These are phyloP conservation scores for Nigrospora osmanthi DNA, from an alignment of 2,329 filamentous ascomycete species.

Conservation along the genomic window DNA sequence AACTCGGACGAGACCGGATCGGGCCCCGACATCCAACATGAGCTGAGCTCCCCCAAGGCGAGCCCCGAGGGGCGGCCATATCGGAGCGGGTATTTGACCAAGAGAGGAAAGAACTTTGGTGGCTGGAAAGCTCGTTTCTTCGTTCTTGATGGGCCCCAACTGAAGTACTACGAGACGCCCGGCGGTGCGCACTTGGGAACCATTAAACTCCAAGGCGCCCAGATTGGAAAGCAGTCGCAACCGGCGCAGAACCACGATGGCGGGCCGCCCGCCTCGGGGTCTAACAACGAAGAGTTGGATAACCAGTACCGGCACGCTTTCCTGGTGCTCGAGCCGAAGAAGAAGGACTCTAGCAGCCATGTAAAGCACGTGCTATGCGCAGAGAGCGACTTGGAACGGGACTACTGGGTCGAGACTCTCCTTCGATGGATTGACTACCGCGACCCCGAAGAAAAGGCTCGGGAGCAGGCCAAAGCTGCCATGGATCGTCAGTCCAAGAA, in stretches of 20 bases:
- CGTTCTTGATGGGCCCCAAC: constrained; percentile 47
- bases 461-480: constrained; percentile 19
- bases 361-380: constrained; percentile 93
- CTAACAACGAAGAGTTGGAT: constrained; percentile 65
- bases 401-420: constrained; percentile 87
- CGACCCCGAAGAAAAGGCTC: constrained; percentile 50
- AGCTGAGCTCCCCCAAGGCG: constrained; percentile 30
- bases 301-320: constrained; percentile 97
- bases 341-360: constrained; percentile 81
- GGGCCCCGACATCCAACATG: constrained; percentile 25
- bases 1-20: constrained; percentile 48
- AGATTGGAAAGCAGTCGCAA: constrained; percentile 88
- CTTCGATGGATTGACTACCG: constrained; percentile 80
- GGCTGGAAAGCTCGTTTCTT: constrained; percentile 87
- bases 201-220: constrained; percentile 83
- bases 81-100: constrained; percentile 88
- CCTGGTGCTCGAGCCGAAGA: constrained; percentile 88
- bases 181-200: constrained; percentile 86
- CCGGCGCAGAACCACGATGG: constrained; percentile 54
- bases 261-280: constrained; percentile 45
- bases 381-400: constrained; percentile 86
- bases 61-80: constrained; percentile 59
- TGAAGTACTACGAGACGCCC: constrained; percentile 88
- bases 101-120: constrained; percentile 96
- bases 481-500: not conserved